Evolutionary conservation across 176 grass and related monocot genomes (phyloP), one percentile per base, ranked within the genome.

Genomic region (Thinopyrum elongatum): DNA sequence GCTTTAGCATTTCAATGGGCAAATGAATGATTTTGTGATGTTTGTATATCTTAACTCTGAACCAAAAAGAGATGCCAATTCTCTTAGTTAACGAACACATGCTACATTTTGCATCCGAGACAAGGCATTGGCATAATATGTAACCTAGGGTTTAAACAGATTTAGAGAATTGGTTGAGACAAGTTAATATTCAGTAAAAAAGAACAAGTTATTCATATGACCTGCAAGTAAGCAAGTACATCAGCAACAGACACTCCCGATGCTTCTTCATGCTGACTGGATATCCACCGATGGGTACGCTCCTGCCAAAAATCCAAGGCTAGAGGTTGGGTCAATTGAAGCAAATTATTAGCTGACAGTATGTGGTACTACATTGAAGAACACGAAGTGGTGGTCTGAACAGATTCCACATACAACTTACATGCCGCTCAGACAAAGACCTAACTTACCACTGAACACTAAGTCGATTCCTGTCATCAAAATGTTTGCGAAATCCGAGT

Each of bases 151-250:
- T 82, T 85, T 25, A 53, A 39, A 85, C n/a, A 65, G 25, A 55
- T 80, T 21, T 10, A 36, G 12, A 76, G 16, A 72, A 83, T 57
- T 65, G 30, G 8, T 4, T 3, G n/a, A 86, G 29, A 73, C 58
- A 49, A 69, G 58, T 44, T 59, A 10, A 58, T 22, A 58, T 22
- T 58, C 17, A 22, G 53, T 58, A 22, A 58, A 58, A 57, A 57
- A 21, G 3, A 19, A 22, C 58, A 59, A 79, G 58, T 34, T 59
- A 14, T 77, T 89, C 27, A 61, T 72, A 88, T 60, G 72, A 92
- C 88, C 91, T 90, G 78, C 82, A 93, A 74, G 61, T 76, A 88
- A 70, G 78, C 38, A 85, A 93, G 72, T 42, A 86, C 38, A 88
- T 79, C 88, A 42, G 66, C 36, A 79, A 84, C 70, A 62, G 80